Evolutionary conservation across 2,329 filamentous ascomycete species (phyloP), one percentile per base, ranked within the genome.

Genomic region (Curvularia lunata): DNA sequence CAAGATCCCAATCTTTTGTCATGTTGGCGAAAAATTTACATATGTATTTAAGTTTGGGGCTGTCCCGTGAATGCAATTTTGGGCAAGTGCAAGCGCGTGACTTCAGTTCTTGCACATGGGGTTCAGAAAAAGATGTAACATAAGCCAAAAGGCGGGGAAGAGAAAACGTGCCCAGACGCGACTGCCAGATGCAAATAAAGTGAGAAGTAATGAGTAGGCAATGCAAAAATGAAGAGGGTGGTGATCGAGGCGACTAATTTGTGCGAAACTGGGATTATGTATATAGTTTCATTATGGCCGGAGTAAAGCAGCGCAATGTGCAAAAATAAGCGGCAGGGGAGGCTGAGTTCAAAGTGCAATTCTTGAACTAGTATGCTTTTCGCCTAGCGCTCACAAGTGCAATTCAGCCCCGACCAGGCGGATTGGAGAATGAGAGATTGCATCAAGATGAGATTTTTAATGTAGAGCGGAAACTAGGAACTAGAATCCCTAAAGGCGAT

Each of bases 1-100:
- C 67, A 3, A 56, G 28, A 34, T 68, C 65, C 70, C 70, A 73
- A 27, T 72, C 69, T 59, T 75, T 74, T 10, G 71, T 75, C 70
- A 75, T 75, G 9, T 37, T 27, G 7, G 32, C 34, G 6, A n/a
- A 18, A 37, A 16, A 34, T 16, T 2, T 16, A 34, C 9, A 34
- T 34, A 34, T 34, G 10, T 30, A 34, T 34, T 4, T 34, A 34
- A 12, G 10, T 1, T 30, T 4, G 28, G 10, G 28, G 3, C 28
- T 16, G 32, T 34, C 12, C 10, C 2, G 12, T 27, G 32, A n/a
- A 13, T 34, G 32, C 32, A 34, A 34, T 12, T 34, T 2, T 34
- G 0, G 12, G 5, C 32, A 34, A 34, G 12, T 0, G 13, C 13
- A 16, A 34, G 9, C n/a, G 13, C 32, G 32, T 13, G 1, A 34